These are phyloP conservation scores for Volvox africanus DNA, from an alignment of 139 green algal species.

Conservation along the genomic window DNA sequence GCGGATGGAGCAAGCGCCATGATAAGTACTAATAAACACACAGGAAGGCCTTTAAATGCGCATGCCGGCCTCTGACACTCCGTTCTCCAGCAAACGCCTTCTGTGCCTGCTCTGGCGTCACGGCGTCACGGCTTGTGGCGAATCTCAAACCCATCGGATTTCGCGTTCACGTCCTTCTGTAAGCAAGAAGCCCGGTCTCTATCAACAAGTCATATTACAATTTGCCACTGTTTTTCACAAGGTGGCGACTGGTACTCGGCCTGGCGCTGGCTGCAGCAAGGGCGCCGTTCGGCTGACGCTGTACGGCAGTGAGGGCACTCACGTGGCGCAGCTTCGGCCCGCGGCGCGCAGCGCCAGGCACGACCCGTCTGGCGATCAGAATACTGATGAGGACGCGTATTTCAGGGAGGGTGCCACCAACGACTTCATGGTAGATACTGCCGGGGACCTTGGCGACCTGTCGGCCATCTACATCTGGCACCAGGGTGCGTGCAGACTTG, in stretches of 20 bases:
- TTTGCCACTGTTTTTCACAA: neutral
- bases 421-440: conserved; percentile 46
- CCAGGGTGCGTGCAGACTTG: neutral
- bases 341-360: neutral
- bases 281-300: conserved; percentile 33
- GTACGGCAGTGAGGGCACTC: conserved; percentile 30
- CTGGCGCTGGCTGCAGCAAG: conserved; percentile 7
- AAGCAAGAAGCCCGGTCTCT: too few species aligned
- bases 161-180: too few species aligned
- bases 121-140: too few species aligned
- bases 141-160: too few species aligned
- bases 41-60: too few species aligned
- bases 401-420: conserved; percentile 28
- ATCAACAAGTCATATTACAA: neutral
- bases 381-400: neutral
- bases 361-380: neutral
- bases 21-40: too few species aligned
- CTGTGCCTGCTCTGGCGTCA: too few species aligned
- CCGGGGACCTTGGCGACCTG: conserved; percentile 51
- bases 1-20: too few species aligned
- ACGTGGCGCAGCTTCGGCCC: conserved; percentile 25
- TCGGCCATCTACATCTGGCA: conserved; percentile 49
- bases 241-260: conserved; percentile 13
- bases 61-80: too few species aligned
- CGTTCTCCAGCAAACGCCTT: too few species aligned